Evolutionary conservation across 2,329 filamentous ascomycete genomes (phyloP).

Genomic region (Pseudogymnoascus sp.): DNA sequence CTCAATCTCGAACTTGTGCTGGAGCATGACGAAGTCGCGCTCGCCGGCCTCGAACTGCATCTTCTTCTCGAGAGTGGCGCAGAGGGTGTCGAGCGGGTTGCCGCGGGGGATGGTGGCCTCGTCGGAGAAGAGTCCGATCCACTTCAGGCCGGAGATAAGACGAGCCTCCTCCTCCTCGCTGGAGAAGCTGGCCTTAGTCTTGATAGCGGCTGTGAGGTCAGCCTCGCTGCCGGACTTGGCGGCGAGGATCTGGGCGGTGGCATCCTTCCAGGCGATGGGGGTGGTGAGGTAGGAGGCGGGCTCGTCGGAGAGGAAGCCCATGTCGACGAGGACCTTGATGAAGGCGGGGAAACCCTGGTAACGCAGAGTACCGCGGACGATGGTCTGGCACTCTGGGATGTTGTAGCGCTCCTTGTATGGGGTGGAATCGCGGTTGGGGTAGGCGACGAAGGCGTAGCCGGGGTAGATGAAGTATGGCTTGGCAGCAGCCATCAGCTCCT

Average conservation of each 20-base stretch:
- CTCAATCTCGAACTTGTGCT: constrained; percentile 81
- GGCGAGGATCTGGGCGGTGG: constrained; percentile 68
- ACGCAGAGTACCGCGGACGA: constrained; percentile 76
- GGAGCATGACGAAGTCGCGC: constrained; percentile 75
- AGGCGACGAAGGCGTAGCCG: constrained; percentile 82
- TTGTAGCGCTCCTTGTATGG: constrained; percentile 78
- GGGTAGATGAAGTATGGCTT: constrained; percentile 90
- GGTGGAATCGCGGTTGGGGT: constrained; percentile 87
- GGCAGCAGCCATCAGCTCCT: constrained; percentile 75
- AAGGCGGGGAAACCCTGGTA: constrained; percentile 90
- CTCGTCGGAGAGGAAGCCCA: constrained; percentile 77
- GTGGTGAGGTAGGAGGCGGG: constrained; percentile 57
- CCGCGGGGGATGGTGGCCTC: constrained; percentile 62
- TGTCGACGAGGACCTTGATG: constrained; percentile 78
- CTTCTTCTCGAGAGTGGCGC: constrained; percentile 81
- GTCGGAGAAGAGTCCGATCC: constrained; percentile 62
- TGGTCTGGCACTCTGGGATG: constrained; percentile 84
- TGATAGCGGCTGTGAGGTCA: constrained; percentile 67
- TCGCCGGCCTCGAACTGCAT: constrained; percentile 80
- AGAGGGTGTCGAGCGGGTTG: constrained; percentile 85
- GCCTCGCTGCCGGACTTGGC: constrained; percentile 57
- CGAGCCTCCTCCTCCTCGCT: constrained; percentile 60
- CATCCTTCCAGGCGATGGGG: constrained; percentile 74
- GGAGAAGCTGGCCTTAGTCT: constrained; percentile 67
- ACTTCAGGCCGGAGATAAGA: constrained; percentile 64